These are phyloP conservation scores for Penicillium crustosum DNA, from an alignment of 2,329 filamentous ascomycete genomes.

Conservation along the genomic window DNA sequence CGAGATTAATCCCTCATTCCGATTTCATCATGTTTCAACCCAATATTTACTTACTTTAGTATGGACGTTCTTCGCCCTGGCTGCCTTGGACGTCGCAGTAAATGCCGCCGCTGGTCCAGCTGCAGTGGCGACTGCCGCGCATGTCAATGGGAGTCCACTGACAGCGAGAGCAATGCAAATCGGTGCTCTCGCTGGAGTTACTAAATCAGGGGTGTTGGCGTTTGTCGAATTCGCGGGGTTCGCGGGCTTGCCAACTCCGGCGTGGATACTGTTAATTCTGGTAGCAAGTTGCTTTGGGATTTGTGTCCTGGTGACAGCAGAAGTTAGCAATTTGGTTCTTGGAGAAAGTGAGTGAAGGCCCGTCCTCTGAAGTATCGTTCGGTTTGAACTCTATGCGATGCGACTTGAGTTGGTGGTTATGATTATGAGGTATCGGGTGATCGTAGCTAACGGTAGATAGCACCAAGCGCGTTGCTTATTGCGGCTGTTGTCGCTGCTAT, in stretches of 20 bases:
- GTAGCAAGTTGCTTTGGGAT: slow-evolving; percentile 17
- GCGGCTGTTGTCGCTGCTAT: slow-evolving; percentile 20
- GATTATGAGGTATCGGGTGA: not conserved
- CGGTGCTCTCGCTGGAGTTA: slow-evolving; percentile 17
- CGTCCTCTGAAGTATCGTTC: not conserved
- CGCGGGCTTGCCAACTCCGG: slow-evolving; percentile 14
- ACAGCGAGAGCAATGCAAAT: slow-evolving; percentile 17
- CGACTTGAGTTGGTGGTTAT: not conserved
- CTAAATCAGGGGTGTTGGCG: slow-evolving; percentile 16
- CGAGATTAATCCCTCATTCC: not conserved
- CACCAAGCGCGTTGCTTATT: slow-evolving; percentile 16
- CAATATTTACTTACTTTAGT: slow-evolving; percentile 5
- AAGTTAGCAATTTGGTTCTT: slow-evolving; percentile 19
- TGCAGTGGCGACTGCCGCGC: slow-evolving; percentile 17
- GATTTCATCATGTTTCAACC: not conserved
- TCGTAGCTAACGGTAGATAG: not conserved
- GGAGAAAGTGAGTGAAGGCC: slow-evolving; percentile 11
- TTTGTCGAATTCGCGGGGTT: slow-evolving; percentile 16
- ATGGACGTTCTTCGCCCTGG: slow-evolving; percentile 18
- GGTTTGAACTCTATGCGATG: not conserved
- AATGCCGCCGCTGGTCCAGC: slow-evolving; percentile 20
- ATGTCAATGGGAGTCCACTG: slow-evolving; percentile 15
- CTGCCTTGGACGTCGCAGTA: slow-evolving; percentile 16
- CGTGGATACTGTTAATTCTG: slow-evolving; percentile 17
- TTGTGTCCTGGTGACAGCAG: slow-evolving; percentile 16